Conservation (phyloP, 257 asterid genomes). For the Solanum paucissectum region DNA sequence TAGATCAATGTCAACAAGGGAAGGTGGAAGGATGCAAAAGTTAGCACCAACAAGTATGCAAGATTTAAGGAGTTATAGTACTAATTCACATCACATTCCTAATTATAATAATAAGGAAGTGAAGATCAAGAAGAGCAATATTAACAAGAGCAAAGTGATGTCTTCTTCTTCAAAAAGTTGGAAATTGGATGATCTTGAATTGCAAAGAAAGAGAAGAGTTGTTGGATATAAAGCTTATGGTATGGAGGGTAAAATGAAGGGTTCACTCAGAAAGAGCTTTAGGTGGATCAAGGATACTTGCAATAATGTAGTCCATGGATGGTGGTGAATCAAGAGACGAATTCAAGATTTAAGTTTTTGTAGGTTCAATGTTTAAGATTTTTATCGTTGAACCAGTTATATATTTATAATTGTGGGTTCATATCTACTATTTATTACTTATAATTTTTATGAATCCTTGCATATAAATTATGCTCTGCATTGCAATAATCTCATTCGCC, state of each 20-base stretch:
- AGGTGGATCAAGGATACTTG: constrained; percentile 73
- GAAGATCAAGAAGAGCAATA: constrained; percentile 32
- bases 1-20: constrained; percentile 32
- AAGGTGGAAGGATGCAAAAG: constrained; percentile 12
- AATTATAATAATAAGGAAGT: constrained; percentile 8
- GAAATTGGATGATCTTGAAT: constrained; percentile 52
- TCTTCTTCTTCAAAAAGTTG: constrained; percentile 23
- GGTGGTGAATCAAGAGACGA: constrained; percentile 20
- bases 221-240: constrained; percentile 55
- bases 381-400: neutral
- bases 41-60: constrained; percentile 15
- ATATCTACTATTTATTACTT: no score
- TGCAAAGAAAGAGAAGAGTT: constrained; percentile 77
- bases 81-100: constrained; percentile 21
- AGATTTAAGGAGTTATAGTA: constrained; percentile 66
- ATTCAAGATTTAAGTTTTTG: neutral
- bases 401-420: no score
- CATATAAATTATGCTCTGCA: neutral
- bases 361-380: neutral
- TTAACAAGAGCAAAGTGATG: constrained; percentile 25
- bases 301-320: constrained; percentile 46
- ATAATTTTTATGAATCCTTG: neutral
- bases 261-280: constrained; percentile 54
- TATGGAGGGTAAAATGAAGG: constrained; percentile 64
- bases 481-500: neutral